Evolutionary conservation across 1,284 basidiomycete genomes (phyloP).

Genomic region (Quambalaria eucalypti): DNA sequence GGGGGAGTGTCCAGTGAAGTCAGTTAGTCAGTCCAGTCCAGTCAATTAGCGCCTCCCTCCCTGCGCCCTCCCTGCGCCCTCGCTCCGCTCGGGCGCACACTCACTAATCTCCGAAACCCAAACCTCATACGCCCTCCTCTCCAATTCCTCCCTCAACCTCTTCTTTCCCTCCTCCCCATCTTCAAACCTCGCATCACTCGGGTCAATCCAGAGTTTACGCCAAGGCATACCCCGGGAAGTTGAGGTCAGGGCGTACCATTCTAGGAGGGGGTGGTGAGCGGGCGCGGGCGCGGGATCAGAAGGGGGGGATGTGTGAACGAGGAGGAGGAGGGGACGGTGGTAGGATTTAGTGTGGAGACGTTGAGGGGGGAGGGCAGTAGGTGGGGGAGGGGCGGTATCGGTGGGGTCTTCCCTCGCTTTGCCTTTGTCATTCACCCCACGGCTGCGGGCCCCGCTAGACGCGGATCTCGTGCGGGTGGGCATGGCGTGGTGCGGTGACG

Average conservation of each 20-base stretch:
- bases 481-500: no score
- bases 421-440: no score
- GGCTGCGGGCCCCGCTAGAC: no score
- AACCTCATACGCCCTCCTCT: slow-evolving; percentile 53
- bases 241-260: slow-evolving; percentile 63
- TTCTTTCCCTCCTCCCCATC: slow-evolving; percentile 45
- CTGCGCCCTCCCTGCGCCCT: neutral
- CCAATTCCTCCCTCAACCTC: slow-evolving; percentile 49
- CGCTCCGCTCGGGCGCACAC: neutral
- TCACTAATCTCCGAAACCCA: slow-evolving; percentile 76
- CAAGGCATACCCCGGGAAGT: slow-evolving; percentile 70
- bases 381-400: no score
- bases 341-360: slow-evolving; percentile 16
- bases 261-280: slow-evolving; percentile 24
- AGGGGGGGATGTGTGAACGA: neutral
- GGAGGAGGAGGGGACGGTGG: slow-evolving; percentile 27
- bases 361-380: neutral
- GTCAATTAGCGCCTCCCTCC: neutral
- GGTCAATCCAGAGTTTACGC: slow-evolving; percentile 58
- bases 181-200: slow-evolving; percentile 1
- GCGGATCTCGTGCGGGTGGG: no score
- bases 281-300: neutral
- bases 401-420: no score
- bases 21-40: no score
- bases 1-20: no score